Conservation (phyloP, 306 rosid species). For the Cucurbita moschata region DNA sequence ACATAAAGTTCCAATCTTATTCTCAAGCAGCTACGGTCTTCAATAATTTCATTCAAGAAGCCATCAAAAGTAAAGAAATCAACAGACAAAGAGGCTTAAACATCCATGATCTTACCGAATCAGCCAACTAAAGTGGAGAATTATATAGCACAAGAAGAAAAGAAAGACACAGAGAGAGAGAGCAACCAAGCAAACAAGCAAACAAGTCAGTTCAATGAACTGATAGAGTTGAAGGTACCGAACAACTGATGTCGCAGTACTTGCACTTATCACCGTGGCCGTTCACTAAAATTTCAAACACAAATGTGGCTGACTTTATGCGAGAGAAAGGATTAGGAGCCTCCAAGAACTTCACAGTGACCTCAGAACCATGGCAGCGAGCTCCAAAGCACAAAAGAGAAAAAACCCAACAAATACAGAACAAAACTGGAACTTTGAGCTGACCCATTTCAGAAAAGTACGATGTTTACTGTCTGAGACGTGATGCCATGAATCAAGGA, state of each 20-base stretch:
- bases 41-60: not conserved
- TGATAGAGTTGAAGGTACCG: slow-evolving; percentile 26
- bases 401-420: slow-evolving; percentile 24
- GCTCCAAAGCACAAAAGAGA: slow-evolving; percentile 25
- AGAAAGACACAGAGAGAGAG: not conserved
- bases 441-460: slow-evolving; percentile 31
- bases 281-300: slow-evolving; percentile 35
- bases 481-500: slow-evolving; percentile 5
- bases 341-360: slow-evolving; percentile 55
- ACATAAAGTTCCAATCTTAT: not conserved
- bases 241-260: slow-evolving; percentile 58
- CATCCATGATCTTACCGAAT: not conserved
- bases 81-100: not conserved
- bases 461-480: not conserved
- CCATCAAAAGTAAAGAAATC: not conserved
- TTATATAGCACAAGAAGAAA: not conserved
- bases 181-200: not conserved
- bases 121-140: not conserved
- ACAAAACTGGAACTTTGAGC: slow-evolving; percentile 17
- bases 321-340: slow-evolving; percentile 68
- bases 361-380: slow-evolving; percentile 28
- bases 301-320: slow-evolving; percentile 54
- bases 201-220: not conserved
- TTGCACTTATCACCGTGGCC: slow-evolving; percentile 21
- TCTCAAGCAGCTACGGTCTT: not conserved